Percentiles rank a stretch among this genome's conserved stretches.
These are phyloP conservation scores for Scedosporium aurantiacum DNA, from an alignment of 2,329 filamentous ascomycete species.

Conservation along the genomic window DNA sequence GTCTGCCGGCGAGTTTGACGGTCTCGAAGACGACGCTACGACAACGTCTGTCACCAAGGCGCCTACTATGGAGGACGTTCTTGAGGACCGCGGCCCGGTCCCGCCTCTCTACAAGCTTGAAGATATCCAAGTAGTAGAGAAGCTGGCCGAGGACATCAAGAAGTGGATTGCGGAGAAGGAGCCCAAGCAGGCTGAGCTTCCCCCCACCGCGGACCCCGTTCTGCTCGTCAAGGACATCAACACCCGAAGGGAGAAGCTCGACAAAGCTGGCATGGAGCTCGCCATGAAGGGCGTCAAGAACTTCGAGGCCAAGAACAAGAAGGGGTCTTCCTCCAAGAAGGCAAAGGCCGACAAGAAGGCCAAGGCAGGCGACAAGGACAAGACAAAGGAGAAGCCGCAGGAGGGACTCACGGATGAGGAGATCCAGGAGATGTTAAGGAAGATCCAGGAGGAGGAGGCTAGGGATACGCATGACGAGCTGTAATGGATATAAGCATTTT, in stretches of 20 bases:
- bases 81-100: slow-evolving; percentile 37
- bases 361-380: slow-evolving; percentile 24
- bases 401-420: slow-evolving; percentile 30
- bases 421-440: slow-evolving; percentile 37
- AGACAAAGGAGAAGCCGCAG: slow-evolving; percentile 24
- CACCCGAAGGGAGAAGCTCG: slow-evolving; percentile 57
- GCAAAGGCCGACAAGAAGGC: slow-evolving; percentile 24
- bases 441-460: slow-evolving; percentile 21
- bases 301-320: slow-evolving; percentile 36
- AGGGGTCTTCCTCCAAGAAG: slow-evolving; percentile 26
- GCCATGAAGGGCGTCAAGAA: slow-evolving; percentile 57
- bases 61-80: slow-evolving; percentile 31
- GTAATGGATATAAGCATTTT: background rate
- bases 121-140: slow-evolving; percentile 57
- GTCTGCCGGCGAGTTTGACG: slow-evolving; percentile 50
- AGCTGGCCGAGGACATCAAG: slow-evolving; percentile 48
- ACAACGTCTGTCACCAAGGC: slow-evolving; percentile 25
- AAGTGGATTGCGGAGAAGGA: slow-evolving; percentile 69
- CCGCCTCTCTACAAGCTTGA: slow-evolving; percentile 60
- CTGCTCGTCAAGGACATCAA: slow-evolving; percentile 63
- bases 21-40: slow-evolving; percentile 62
- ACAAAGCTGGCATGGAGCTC: slow-evolving; percentile 58
- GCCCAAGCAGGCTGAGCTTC: slow-evolving; percentile 58
- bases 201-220: slow-evolving; percentile 60
- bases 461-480: slow-evolving; percentile 17